Percentiles rank a stretch among this genome's conserved stretches.
Conservation (phyloP, 1,284 basidiomycete species). For the Takashimella tepidaria region DNA sequence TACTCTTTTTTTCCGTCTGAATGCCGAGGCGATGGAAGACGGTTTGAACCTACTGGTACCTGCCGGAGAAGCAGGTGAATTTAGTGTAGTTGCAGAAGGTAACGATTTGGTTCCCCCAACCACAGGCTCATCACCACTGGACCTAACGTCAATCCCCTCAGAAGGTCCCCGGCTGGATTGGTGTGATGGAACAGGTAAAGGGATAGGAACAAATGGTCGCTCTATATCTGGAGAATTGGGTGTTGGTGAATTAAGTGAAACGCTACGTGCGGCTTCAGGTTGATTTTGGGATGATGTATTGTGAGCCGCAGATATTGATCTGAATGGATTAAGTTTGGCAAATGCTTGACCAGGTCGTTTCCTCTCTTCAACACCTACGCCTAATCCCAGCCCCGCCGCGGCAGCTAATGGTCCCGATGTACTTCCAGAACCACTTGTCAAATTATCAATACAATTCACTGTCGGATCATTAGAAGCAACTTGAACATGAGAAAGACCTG, state of each 20-base stretch:
- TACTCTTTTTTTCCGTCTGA: slow-evolving; percentile 3
- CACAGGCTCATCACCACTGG: not conserved
- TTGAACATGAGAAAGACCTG: not conserved
- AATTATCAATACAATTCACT: too few relatives aligned
- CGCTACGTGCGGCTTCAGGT: not conserved
- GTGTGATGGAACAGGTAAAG: not conserved
- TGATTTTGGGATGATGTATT: not conserved
- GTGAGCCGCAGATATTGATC: not conserved
- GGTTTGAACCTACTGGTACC: slow-evolving; percentile 16
- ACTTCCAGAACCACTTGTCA: not conserved
- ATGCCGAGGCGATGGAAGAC: slow-evolving; percentile 16
- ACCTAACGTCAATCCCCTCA: too few relatives aligned
- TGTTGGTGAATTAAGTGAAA: not conserved
- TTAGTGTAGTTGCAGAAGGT: not conserved
- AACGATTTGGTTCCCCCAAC: not conserved
- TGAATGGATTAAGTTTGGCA: not conserved
- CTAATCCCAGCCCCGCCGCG: not conserved
- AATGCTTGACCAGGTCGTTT: not conserved
- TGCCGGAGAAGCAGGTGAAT: slow-evolving; percentile 6
- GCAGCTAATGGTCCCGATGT: not conserved
- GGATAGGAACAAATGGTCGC: not conserved
- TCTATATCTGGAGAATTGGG: not conserved
- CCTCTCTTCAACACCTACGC: not conserved
- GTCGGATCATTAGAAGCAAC: not conserved
- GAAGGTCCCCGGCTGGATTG: too few relatives aligned